These are phyloP conservation scores for Pneumocystis murina DNA, from an alignment of 1,139 yeast species.

Conservation along the genomic window DNA sequence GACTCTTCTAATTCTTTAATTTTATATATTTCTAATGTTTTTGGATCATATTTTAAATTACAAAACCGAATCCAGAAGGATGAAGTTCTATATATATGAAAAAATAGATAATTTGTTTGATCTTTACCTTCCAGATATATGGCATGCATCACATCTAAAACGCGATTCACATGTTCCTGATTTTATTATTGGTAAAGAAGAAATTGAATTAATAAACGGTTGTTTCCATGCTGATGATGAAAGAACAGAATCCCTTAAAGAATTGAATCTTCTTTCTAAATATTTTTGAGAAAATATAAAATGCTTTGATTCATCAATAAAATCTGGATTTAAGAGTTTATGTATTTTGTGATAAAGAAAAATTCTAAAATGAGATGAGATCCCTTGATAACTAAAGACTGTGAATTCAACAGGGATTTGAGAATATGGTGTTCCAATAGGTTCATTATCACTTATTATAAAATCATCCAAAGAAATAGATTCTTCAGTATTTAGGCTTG, in stretches of 20 bases:
- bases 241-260: background rate
- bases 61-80: background rate
- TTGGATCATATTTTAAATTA: background rate
- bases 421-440: background rate
- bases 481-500: constrained; percentile 22
- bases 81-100: background rate
- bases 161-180: background rate
- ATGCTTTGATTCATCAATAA: background rate
- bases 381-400: background rate
- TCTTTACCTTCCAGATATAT: background rate
- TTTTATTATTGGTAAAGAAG: background rate
- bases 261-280: background rate
- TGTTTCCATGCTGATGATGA: background rate
- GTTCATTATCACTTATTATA: background rate
- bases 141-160: background rate
- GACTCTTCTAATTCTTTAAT: background rate
- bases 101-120: background rate
- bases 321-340: background rate
- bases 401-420: background rate
- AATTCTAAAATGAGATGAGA: background rate
- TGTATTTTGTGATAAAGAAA: background rate
- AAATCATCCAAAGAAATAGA: background rate
- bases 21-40: background rate
- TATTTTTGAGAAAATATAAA: background rate
- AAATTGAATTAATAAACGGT: background rate